phyloP scores from a whole-genome alignment of 805 yeast genomes.

The Maudiozyma bulderi region DNA sequence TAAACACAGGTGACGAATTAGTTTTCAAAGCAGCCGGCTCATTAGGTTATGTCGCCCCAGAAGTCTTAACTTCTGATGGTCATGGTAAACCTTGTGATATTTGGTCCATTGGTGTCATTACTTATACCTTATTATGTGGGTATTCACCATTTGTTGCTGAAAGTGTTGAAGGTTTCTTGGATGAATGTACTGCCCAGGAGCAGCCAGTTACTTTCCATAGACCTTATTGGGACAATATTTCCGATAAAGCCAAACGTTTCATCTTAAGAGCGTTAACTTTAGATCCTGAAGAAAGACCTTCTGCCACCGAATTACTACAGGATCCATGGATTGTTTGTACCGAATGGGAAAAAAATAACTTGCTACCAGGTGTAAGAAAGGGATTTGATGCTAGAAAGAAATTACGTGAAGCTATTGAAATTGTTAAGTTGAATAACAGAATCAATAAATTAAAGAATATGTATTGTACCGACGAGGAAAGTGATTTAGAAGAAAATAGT shows the following conservation, averaged over 20 bases:
- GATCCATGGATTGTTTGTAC: slow-evolving; percentile 68
- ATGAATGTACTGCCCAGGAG: slow-evolving; percentile 62
- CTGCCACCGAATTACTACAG: slow-evolving; percentile 50
- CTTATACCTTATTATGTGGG: slow-evolving; percentile 84
- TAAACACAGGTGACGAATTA: slow-evolving; percentile 50
- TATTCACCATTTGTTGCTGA: slow-evolving; percentile 88
- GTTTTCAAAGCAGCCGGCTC: slow-evolving; percentile 78
- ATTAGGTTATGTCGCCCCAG: slow-evolving; percentile 96
- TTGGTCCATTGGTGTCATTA: slow-evolving; percentile 91
- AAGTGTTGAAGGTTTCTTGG: slow-evolving; percentile 66
- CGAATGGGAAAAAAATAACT: slow-evolving; percentile 43
- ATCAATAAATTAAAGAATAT: slow-evolving; percentile 57
- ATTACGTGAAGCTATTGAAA: slow-evolving; percentile 75
- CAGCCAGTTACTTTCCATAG: slow-evolving; percentile 74
- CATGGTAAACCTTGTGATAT: slow-evolving; percentile 95
- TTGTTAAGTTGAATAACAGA: slow-evolving; percentile 71
- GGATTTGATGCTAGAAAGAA: slow-evolving; percentile 78
- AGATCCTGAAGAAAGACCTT: slow-evolving; percentile 59
- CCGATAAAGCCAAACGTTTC: slow-evolving; percentile 71
- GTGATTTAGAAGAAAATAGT: slow-evolving; percentile 20
- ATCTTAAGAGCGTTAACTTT: slow-evolving; percentile 60
- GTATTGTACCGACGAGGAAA: slow-evolving; percentile 37
- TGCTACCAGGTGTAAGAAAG: slow-evolving; percentile 70
- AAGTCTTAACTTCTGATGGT: slow-evolving; percentile 68
- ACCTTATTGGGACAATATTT: slow-evolving; percentile 76